Base-by-base conservation (phyloP, 75 land plant genomes). In the Sequoia sempervirens region DNA sequence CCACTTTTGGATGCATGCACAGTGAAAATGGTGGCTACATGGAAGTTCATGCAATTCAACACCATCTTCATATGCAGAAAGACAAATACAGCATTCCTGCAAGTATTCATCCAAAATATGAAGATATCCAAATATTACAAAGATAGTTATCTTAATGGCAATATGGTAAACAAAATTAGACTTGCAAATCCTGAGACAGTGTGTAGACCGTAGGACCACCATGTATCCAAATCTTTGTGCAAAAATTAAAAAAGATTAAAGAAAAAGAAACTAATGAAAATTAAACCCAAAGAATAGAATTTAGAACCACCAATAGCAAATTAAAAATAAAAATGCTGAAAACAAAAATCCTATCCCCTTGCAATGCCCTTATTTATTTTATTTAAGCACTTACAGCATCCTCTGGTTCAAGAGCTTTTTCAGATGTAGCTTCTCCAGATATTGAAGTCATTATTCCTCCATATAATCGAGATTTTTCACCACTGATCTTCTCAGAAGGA, bases 21-120 rank as follows among this genome's bases (percentile, higher is more conserved):
- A 80, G 81, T 93, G 95, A 83, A 93, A 93, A 82, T 93, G 93
- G 81, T 93, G 95, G 58, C 86, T 90, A 83, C 95, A 93, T 2
- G 93, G 95, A 18, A 93, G 95, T 46, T 88, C 86, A 81, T 92
- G 88, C 26, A 93, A 88, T 64, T 93, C 95, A 13, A 76, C 90
- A 4, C 89, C 95, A 76, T 93, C 93, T 50, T 93, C 95, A 79
- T 93, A 93, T 43, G 92, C 47, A 66, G 92, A 86, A 47, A 93
- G 87, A 72, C 95, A 93, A 69, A 93, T 93, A 78, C 95, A 93
- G 53, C 95, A 93, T 85, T 93, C 95, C 95, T 93, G 84, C 14
- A 45, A 82, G 84, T 50, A 82, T 36, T 34, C 38, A 64, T 52
- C 30, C 23, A 34, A 61, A 81, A 69, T 69, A 11, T 11, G 12